These are phyloP conservation scores for Galerina marginata DNA, from an alignment of 768 basidiomycete genomes.

Conservation along the genomic window DNA sequence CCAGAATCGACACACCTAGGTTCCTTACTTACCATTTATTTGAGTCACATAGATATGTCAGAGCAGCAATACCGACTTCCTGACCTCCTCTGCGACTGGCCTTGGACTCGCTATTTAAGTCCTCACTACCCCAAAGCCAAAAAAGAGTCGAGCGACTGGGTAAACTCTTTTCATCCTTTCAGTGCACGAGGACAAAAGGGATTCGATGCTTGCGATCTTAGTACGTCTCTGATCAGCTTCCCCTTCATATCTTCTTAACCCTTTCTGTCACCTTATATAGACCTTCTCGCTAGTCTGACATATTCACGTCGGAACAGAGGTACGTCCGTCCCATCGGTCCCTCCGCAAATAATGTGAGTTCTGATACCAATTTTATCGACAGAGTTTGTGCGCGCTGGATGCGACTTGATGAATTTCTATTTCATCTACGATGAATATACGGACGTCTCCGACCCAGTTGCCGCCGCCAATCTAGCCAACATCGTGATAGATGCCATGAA, in stretches of 20 bases:
- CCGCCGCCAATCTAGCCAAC: constrained; percentile 34
- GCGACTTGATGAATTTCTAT: constrained; percentile 58
- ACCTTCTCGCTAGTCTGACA: constrained; percentile 23
- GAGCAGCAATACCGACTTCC: constrained; percentile 20
- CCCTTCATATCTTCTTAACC: background rate
- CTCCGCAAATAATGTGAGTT: background rate
- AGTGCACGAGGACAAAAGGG: constrained; percentile 22
- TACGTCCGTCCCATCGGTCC: background rate
- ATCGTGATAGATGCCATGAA: constrained; percentile 45
- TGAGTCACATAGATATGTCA: constrained; percentile 1
- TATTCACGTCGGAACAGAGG: constrained; percentile 22
- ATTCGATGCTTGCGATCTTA: constrained; percentile 29
- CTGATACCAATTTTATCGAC: background rate
- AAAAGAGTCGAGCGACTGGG: constrained; percentile 27
- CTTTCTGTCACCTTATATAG: background rate
- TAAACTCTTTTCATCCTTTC: constrained; percentile 27
- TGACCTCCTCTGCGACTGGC: constrained; percentile 45
- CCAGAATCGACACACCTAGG: no score
- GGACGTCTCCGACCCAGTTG: constrained; percentile 40
- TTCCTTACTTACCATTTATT: background rate
- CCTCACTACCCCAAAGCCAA: constrained; percentile 36
- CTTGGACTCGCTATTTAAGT: constrained; percentile 47
- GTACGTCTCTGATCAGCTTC: constrained; percentile 11
- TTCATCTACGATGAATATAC: constrained; percentile 58
- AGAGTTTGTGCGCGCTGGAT: constrained; percentile 27